Evolutionary conservation across 768 basidiomycete species (phyloP), one percentile per base, ranked within the genome.

Genomic region (Hericium erinaceus): DNA sequence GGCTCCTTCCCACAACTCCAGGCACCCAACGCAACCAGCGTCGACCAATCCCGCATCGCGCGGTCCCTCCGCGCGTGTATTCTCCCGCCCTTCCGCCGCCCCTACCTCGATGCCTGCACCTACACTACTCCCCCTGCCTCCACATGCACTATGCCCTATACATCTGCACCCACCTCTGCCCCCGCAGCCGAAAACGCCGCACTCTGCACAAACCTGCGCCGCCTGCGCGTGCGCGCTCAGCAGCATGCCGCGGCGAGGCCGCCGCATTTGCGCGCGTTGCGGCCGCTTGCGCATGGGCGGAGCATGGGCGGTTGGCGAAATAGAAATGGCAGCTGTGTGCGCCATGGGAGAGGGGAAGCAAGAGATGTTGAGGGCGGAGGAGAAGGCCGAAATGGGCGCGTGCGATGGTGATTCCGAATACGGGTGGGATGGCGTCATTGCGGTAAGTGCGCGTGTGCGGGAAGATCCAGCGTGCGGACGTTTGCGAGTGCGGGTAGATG

Each of bases 21-120:
- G 9, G 5, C 33, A 33, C 8, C 1, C 8, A 10, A 33, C 12
- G 2, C 53, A 63, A 60, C 53, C 4, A 37, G 55, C 16, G 46
- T 61, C 12, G 40, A 63, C 50, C 52, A 51, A 13, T 40, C 48
- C 22, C 24, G 53, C 37, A 24, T 63, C n/a, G 58, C 58, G 1
- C 33, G 40, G 48, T 56, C 62, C 48, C 56, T 61, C 9, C 58
- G 60, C 2, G 57, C 62, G 18, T 59, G 48, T 39, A 1, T 61
- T 38, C 39, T 61, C 13, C 18, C 62, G 1, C 58, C 62, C 4
- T 55, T 63, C 54, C 60, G 62, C 44, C 62, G 60, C 20, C 39
- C 4, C 39, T 3, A 1, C 54, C 48, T 46, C 55, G 10, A 20
- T 16, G 1, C 33, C 60, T 15, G 2, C 59, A 2, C 24, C 56